These are phyloP conservation scores for Amanita exitialis DNA, from an alignment of 768 basidiomycete species.

Conservation along the genomic window DNA sequence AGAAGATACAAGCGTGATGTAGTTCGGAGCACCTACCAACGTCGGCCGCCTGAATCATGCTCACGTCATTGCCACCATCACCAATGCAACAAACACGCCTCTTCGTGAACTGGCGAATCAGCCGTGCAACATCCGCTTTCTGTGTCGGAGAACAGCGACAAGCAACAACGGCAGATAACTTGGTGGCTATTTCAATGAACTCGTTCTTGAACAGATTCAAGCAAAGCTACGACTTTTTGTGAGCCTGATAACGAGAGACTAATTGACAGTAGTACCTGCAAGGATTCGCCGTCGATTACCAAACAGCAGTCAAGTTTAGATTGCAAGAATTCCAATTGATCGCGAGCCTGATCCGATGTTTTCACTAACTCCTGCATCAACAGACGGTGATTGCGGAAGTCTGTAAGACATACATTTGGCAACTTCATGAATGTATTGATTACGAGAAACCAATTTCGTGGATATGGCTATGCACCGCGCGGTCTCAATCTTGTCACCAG, in stretches of 20 bases:
- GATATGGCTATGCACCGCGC: constrained; percentile 97
- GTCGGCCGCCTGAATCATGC: constrained; percentile 99
- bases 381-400: neutral
- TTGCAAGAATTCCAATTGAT: constrained; percentile 88
- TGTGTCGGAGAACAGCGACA: constrained; percentile 98
- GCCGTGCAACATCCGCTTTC: constrained; percentile 93
- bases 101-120: constrained; percentile 84
- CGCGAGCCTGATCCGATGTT: constrained; percentile 70
- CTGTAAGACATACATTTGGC: constrained; percentile 61
- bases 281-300: constrained; percentile 94
- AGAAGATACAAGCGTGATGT: neutral
- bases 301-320: constrained; percentile 95
- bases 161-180: constrained; percentile 91
- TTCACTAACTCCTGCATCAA: constrained; percentile 48
- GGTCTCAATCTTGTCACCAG: constrained; percentile 98
- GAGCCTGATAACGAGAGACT: neutral
- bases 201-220: constrained; percentile 85
- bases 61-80: constrained; percentile 98
- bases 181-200: constrained; percentile 94
- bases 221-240: constrained; percentile 57
- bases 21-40: constrained; percentile 60
- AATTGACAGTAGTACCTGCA: constrained; percentile 47
- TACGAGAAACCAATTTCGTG: constrained; percentile 89
- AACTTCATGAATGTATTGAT: constrained; percentile 96
- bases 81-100: constrained; percentile 99